Percentiles rank a stretch among this genome's conserved stretches.
Evolutionary conservation across 2,329 filamentous ascomycete species (phyloP).

Genomic region (Talaromyces sp.): DNA sequence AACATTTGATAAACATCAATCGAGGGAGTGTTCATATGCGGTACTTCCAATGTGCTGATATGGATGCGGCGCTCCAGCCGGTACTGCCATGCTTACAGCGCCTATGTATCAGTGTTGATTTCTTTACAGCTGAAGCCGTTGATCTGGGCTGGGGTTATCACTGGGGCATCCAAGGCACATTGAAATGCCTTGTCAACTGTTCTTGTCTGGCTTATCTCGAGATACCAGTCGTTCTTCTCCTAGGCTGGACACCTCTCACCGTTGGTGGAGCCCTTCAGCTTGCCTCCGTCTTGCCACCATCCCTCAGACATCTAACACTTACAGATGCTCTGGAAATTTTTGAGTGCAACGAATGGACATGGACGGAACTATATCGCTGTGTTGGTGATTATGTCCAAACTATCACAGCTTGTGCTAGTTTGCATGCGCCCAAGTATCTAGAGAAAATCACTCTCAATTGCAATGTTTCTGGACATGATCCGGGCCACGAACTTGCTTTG

Average conservation of each 20-base stretch:
- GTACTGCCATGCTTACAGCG: background rate
- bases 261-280: background rate
- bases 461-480: background rate
- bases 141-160: background rate
- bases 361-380: background rate
- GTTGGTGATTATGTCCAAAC: background rate
- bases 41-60: background rate
- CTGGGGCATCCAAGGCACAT: background rate
- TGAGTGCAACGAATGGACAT: background rate
- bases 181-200: background rate
- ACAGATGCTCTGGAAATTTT: background rate
- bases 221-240: background rate
- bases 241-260: background rate
- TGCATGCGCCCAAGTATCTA: background rate
- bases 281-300: background rate
- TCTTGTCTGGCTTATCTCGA: background rate
- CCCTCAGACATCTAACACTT: background rate
- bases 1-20: background rate
- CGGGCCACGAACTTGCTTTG: background rate
- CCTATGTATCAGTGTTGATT: background rate
- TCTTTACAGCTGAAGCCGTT: background rate
- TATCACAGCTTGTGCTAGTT: background rate
- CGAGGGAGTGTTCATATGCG: background rate
- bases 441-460: background rate
- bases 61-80: background rate